Evolutionary conservation across 352 stramenopile genomes (phyloP), one percentile per base, ranked within the genome.

Genomic region (Phytophthora sojae): DNA sequence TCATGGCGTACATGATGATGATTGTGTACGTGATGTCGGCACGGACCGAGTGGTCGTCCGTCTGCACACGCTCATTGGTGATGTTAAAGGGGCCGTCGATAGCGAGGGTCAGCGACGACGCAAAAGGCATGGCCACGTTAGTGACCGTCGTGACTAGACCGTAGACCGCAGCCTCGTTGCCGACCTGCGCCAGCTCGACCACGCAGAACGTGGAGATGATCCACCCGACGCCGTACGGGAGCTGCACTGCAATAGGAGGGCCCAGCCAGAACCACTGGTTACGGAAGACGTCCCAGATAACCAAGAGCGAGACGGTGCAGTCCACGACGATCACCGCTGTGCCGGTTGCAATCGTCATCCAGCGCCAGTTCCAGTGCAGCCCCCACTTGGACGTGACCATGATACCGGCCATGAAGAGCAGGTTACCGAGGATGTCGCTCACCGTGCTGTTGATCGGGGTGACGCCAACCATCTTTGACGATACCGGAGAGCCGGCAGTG

Each of bases 341-440:
- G 8, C 64, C 64, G 6, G 76, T 75, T 1, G 61, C 23, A 7
- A 69, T 53, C n/a, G 69, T 83, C 60, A 76, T 79, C 45, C 51
- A 62, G 35, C 72, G 72, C 73, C 69, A 80, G 67, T 75, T 80
- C 73, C 73, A 80, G 53, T 72, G 64, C 11, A 80, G 35, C 2
- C 73, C 73, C 66, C 68, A 80, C 59, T 74, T 73, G 32, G 67
- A 70, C 11, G 69, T 80, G 62, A 77, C 56, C 60, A 76, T 75
- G 59, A 84, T 69, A 3, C 66, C 67, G 12, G 44, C 12, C 14
- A 29, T 25, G 26, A 81, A 81, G 2, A 81, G 32, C n/a, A 75
- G 29, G 23, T 75, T 75, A 21, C 69, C 52, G 15, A 80, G 50
- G 25, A 84, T 71, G 29, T 65, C 50, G 29, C 66, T 75, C 0